Base-by-base conservation (phyloP, 1,139 yeast species). In the Dujonia santamariae region DNA sequence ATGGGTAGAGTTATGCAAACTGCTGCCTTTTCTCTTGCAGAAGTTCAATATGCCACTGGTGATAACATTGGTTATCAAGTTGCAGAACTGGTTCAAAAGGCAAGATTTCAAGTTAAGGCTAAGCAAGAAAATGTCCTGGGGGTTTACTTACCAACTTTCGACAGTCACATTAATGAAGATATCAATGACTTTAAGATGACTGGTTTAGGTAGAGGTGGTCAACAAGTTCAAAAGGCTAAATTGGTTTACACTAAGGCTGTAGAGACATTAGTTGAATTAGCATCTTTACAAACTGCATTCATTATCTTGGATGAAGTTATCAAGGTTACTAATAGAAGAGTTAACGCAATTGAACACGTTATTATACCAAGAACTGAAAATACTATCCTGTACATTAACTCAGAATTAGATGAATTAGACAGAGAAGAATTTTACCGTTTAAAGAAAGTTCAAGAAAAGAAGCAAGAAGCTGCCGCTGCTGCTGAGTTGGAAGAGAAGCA, bases 1-100 rank as follows among this genome's bases (percentile, higher is more conserved):
- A 92, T 92, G 98, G 98, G 97, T 31, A 74, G 94, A 46, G 96
- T 92, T 28, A 92, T 92, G 97, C 98, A 92, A 59, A 85, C 95
- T 0, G 98, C 98, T 1, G 95, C 97, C 0, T 92, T 92, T 57
- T 90, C 97, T 9, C 73, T 92, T 48, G 97, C 98, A 2, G 98
- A 92, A 58, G 97, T 92, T 33, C 84, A 92, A 34, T 92, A 92
- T 54, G 98, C 98, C 22, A 90, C 97, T 3, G 98, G 98, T 39
- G 95, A 84, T 50, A 88, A 87, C 63, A 87, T 92, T 47, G 86
- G 88, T 12, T 90, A 87, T 59, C 97, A 92, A 60, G 96, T 92
- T 28, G 96, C 87, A 63, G 97, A 92, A 62, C 80, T 90, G 35
- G 97, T 90, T 29, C 85, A 83, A 51, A 78, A 77, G 45, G 97